Evolutionary conservation across 345 rosid species (phyloP).

Genomic region (Murraya koenigii): DNA sequence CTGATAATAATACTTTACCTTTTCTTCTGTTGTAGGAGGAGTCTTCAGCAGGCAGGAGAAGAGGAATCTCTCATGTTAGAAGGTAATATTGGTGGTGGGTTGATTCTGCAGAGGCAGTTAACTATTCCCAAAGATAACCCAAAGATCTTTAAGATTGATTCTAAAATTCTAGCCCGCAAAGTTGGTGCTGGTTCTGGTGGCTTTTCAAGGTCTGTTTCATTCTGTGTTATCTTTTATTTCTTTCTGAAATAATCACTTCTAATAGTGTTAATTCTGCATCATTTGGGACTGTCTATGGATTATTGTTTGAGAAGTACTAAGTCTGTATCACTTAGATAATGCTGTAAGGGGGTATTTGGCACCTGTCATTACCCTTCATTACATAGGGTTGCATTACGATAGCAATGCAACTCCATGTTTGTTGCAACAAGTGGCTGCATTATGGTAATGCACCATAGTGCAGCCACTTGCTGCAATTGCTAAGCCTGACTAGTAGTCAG

Average conservation of each 20-base stretch:
- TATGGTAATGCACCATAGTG: no score
- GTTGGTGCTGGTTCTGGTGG: conserved; percentile 97
- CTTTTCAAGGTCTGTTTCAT: conserved; percentile 66
- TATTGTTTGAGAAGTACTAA: background rate
- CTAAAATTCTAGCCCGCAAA: conserved; percentile 61
- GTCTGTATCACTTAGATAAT: background rate
- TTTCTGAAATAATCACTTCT: background rate
- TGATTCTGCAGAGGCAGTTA: conserved; percentile 57
- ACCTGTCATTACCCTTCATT: no score
- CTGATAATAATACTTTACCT: background rate
- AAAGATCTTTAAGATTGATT: conserved; percentile 50
- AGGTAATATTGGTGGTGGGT: conserved; percentile 80
- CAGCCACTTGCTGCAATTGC: no score
- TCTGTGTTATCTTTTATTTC: background rate
- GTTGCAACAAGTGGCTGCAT: no score
- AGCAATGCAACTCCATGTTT: no score
- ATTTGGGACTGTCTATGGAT: background rate
- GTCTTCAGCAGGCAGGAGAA: conserved; percentile 75
- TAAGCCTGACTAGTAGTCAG: no score
- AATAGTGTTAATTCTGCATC: background rate
- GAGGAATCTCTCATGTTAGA: conserved; percentile 66
- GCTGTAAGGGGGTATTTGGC: no score
- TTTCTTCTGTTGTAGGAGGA: conserved; percentile 48
- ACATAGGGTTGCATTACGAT: no score
- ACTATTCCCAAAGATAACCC: conserved; percentile 45